Percentiles rank a stretch among this genome's conserved stretches.
These are phyloP conservation scores for Leccinum truebloodii DNA, from an alignment of 768 basidiomycete genomes.

Conservation along the genomic window DNA sequence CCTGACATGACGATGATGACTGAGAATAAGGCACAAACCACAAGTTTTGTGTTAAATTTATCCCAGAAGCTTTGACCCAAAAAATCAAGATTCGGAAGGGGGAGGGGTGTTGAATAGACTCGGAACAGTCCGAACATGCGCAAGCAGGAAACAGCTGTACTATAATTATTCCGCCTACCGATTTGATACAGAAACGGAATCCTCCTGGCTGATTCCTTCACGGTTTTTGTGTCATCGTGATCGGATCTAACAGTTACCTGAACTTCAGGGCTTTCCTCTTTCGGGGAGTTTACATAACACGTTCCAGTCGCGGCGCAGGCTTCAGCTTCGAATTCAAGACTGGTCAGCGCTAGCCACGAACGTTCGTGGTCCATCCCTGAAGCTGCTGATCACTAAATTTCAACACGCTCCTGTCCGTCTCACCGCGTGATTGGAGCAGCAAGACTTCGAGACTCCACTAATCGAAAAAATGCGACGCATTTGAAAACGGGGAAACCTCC, in stretches of 20 bases:
- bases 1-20: no score
- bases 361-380: neutral
- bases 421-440: neutral
- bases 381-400: neutral
- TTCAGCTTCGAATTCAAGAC: neutral
- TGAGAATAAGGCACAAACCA: no score
- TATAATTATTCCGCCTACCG: neutral
- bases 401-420: neutral
- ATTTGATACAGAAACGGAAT: neutral
- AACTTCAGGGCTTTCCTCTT: neutral
- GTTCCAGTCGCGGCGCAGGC: neutral
- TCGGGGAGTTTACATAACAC: neutral
- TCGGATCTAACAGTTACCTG: no score
- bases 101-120: neutral
- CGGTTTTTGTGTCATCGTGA: no score
- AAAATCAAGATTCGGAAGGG: neutral
- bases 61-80: neutral
- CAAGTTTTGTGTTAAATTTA: neutral
- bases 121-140: neutral
- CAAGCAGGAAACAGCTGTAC: neutral
- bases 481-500: neutral
- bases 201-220: no score
- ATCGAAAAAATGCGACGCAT: neutral
- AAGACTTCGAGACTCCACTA: neutral
- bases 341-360: neutral